Base-by-base conservation (phyloP, 768 basidiomycete genomes). In the Rhodotorula diobovata region DNA sequence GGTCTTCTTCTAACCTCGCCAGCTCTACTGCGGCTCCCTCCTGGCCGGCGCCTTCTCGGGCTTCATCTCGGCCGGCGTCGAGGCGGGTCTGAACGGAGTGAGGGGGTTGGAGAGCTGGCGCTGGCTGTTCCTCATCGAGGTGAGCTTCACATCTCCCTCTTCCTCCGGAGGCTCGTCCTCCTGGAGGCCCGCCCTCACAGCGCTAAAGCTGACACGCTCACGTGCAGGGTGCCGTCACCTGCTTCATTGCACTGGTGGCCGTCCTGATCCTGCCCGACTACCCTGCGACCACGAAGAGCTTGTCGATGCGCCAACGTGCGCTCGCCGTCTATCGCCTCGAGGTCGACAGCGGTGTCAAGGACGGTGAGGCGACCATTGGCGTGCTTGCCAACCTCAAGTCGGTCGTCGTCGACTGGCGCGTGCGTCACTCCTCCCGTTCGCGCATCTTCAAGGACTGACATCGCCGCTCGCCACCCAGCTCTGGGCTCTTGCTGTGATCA, bases 391-490 rank as follows among this genome's bases (percentile, higher is more conserved):
- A 61, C 25, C 70, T 77, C 60, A 77, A 76, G 58, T 20, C 56
- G 30, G 77, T 76, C 21, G 53, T 69, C 5, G 20, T 51, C 32
- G 78, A 79, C 66, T 77, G 76, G 66, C 75, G 63, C 21, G 35
- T 30, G 14, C 60, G 46, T 46, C 23, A 1, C 9, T 11, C 23
- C 28, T 61, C 11, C 15, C 35, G 30, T 37, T 30, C 34, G 28
- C 8, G 41, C 41, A 12, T 14, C 14, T 12, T 3, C 41, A 3
- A 3, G 6, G 41, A 43, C 41, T 43, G 41, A 43, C 41, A 12
- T 12, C 18, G 11, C 41, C 3, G 3, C 11, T 43, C 2, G 12
- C 14, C 14, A 18, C 41, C 3, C 41, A 43, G 41, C 41, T 43
- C 41, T 43, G 41, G 41, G 41, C 41, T 18, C 41, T 43, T 2